Percentiles rank a stretch among this genome's conserved stretches.
Evolutionary conservation across 2,329 filamentous ascomycete genomes (phyloP).

Genomic region (Aspergillus sp.): DNA sequence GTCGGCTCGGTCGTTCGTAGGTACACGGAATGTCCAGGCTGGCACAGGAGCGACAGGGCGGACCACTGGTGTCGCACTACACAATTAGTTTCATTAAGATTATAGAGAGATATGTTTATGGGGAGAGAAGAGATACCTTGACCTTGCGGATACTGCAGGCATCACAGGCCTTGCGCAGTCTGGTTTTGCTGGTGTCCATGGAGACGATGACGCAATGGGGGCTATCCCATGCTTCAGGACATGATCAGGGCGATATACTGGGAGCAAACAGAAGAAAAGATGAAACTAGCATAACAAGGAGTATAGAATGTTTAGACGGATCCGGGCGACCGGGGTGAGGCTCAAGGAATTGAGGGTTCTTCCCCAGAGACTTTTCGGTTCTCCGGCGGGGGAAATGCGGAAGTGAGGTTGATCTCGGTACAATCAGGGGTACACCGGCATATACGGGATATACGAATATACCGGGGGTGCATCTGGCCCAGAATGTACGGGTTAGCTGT

Average conservation of each 20-base stretch:
- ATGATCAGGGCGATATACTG: slow-evolving; percentile 12
- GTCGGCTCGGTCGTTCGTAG: slow-evolving; percentile 56
- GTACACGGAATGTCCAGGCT: slow-evolving; percentile 62
- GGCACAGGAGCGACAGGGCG: slow-evolving; percentile 59
- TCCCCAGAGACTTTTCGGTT: not conserved
- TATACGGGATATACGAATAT: no score
- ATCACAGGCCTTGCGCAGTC: slow-evolving; percentile 48
- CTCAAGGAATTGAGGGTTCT: no score
- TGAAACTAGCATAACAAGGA: not conserved
- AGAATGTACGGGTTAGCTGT: no score
- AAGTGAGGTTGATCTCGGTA: no score
- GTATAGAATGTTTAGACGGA: no score
- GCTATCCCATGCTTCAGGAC: slow-evolving; percentile 16
- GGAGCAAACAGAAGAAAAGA: not conserved
- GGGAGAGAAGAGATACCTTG: slow-evolving; percentile 34
- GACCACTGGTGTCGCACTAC: slow-evolving; percentile 60
- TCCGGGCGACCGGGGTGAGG: no score
- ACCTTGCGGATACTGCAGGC: slow-evolving; percentile 49
- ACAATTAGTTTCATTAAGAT: slow-evolving; percentile 6
- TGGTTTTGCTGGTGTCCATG: slow-evolving; percentile 34
- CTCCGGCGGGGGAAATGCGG: slow-evolving; percentile 4
- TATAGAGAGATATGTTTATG: not conserved
- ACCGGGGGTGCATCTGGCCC: no score
- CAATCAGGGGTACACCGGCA: no score
- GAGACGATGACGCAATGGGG: slow-evolving; percentile 8